These are phyloP conservation scores for Vigna reflexopilosa DNA, from an alignment of 306 rosid genomes.

Conservation along the genomic window DNA sequence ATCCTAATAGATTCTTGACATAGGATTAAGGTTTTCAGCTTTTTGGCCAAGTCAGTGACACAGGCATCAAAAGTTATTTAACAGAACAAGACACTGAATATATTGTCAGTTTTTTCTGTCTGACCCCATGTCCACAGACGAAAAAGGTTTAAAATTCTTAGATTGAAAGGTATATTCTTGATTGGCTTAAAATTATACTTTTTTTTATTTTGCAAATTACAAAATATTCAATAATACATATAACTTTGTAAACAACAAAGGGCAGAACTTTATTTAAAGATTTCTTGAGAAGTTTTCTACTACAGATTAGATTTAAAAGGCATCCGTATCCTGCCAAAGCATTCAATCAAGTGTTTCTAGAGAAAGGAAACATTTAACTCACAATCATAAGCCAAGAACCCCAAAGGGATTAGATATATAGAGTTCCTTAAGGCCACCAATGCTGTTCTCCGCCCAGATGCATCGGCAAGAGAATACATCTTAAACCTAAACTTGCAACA, in stretches of 20 bases:
- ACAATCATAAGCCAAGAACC: conserved; percentile 94
- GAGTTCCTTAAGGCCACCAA: conserved; percentile 91
- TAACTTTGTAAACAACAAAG: background rate
- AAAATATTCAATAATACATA: background rate
- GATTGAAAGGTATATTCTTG: background rate
- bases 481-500: conserved; percentile 67
- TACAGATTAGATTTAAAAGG: conserved; percentile 7
- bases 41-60: conserved; percentile 12
- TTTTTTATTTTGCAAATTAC: background rate
- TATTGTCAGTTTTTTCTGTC: conserved; percentile 23
- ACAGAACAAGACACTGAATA: conserved; percentile 19
- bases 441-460: conserved; percentile 84
- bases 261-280: background rate
- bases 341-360: conserved; percentile 9
- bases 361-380: conserved; percentile 54
- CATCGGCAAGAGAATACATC: conserved; percentile 91
- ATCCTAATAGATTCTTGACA: background rate
- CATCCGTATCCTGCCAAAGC: background rate
- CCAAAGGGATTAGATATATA: conserved; percentile 85
- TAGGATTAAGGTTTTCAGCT: background rate
- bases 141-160: background rate
- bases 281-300: background rate
- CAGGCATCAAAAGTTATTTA: background rate
- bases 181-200: conserved; percentile 2
- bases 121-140: background rate